Percentiles rank a stretch among this genome's conserved stretches.
Evolutionary conservation across 1,284 basidiomycete genomes (phyloP).

Genomic region (Dichomitus squalens): DNA sequence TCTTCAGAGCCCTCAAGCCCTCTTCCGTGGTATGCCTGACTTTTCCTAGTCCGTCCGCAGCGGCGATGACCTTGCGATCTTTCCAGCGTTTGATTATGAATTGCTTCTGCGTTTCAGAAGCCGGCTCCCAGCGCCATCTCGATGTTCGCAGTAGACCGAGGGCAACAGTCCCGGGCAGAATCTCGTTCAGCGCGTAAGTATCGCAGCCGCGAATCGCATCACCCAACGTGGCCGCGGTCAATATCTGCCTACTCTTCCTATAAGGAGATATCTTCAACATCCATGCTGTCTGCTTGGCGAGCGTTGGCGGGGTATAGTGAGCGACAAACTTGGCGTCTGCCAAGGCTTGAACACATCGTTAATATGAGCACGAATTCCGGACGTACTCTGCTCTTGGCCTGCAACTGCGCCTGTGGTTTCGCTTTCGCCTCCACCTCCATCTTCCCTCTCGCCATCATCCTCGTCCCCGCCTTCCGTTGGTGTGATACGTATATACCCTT

Average conservation of each 20-base stretch:
- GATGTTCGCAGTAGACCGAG: constrained; percentile 64
- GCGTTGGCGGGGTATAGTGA: constrained; percentile 55
- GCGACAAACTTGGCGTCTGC: constrained; percentile 42
- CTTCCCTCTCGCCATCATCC: constrained; percentile 22
- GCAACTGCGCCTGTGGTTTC: background rate
- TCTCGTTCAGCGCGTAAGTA: constrained; percentile 58
- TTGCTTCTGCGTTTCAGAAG: constrained; percentile 64
- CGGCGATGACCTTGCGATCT: constrained; percentile 32
- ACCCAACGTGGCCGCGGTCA: constrained; percentile 52
- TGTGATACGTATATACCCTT: constrained; percentile 76
- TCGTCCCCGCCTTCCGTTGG: constrained; percentile 38
- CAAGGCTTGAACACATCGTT: background rate
- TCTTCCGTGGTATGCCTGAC: constrained; percentile 26
- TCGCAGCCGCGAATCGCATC: constrained; percentile 72
- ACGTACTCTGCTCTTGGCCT: constrained; percentile 35
- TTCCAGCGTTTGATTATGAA: constrained; percentile 64
- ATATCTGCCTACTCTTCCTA: constrained; percentile 53
- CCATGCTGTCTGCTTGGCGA: constrained; percentile 47
- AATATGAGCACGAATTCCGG: background rate
- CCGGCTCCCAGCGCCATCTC: constrained; percentile 71
- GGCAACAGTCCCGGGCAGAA: constrained; percentile 50
- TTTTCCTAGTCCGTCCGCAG: constrained; percentile 11
- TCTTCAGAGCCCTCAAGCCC: constrained; percentile 54
- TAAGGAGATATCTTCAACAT: constrained; percentile 56
- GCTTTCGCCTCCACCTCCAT: background rate